Evolutionary conservation across 1,139 yeast species (phyloP).

Genomic region (Hanseniaspora gamundiae): DNA sequence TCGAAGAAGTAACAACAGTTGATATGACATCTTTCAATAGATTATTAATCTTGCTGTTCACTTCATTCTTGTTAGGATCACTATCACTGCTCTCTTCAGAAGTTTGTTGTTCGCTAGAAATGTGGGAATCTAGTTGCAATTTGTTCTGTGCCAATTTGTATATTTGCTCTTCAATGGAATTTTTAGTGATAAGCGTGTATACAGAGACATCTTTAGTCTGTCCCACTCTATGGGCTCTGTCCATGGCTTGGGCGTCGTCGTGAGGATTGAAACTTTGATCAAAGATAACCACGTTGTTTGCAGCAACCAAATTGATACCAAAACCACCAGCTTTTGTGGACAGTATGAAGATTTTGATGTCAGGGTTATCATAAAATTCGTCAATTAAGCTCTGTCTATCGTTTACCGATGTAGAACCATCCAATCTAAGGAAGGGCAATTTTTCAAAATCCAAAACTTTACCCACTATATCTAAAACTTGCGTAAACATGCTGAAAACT

Average conservation of each 20-base stretch:
- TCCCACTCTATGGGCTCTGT: constrained; percentile 95
- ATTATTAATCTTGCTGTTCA: background rate
- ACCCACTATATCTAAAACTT: constrained; percentile 79
- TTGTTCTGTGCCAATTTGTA: constrained; percentile 79
- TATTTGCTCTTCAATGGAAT: constrained; percentile 84
- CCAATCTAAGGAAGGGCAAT: constrained; percentile 71
- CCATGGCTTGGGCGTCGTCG: constrained; percentile 97
- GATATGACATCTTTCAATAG: background rate
- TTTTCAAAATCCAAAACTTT: constrained; percentile 51
- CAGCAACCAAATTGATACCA: constrained; percentile 93
- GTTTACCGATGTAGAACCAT: constrained; percentile 90
- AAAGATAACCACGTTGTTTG: constrained; percentile 80
- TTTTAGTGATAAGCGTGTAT: constrained; percentile 56
- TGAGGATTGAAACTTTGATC: constrained; percentile 97
- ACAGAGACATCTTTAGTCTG: constrained; percentile 83
- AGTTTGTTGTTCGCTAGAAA: too few relatives aligned
- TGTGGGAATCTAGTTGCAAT: constrained; percentile 56
- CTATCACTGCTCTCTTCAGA: too few relatives aligned
- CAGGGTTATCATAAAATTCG: constrained; percentile 68
- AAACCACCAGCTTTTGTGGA: constrained; percentile 98
- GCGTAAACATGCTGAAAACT: constrained; percentile 85
- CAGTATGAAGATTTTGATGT: constrained; percentile 73
- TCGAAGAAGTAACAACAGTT: background rate
- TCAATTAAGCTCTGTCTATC: constrained; percentile 88
- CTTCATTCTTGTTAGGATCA: too few relatives aligned